Evolutionary conservation across 306 rosid species (phyloP), one percentile per base, ranked within the genome.

Genomic region (Fragaria nilgerrensis): DNA sequence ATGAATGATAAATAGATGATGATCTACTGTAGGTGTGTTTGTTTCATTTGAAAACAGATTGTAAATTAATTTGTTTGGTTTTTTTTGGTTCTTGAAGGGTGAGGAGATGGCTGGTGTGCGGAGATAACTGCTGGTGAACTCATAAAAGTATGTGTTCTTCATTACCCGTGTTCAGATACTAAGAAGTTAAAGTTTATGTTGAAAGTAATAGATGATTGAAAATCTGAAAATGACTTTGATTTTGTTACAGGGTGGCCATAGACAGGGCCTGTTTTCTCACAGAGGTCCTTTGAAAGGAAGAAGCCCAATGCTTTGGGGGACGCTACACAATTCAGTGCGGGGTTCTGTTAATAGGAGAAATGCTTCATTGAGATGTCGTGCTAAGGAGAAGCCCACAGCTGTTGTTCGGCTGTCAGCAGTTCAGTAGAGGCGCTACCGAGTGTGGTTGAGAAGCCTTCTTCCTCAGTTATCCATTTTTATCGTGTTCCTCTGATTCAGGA

Each of bases 401-500:
- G 80, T 85, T 72, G 89, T 86, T 80, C 91, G 27, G 85, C 75
- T 72, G 84, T 82, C 9, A 74, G 84, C 55, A 83, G 85, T 73
- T 71, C 88, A 0, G 84, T 90, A 29, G 87, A 78, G 20, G 87
- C 82, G 70, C 83, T 80, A 56, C 71, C 88, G 14, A 81, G 66
- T 23, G 86, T 82, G 80, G 68, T 78, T 59, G 88, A 85, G 88
- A 88, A 84, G 81, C 87, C 88, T 56, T 78, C 86, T 0, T 25
- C 32, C 5, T 86, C 85, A 72, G 92, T 91, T 75, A 19, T 90
- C 62, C 98, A 94, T 83, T 77, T 88, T 29, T 91, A 74, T 12
- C 91, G 96, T 2, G 68, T 90, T 10, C 96, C 98, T 0, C 84
- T 93, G 72, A 84, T 91, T 19, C 97, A 90, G 82, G 88, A 86